These are phyloP conservation scores for rapeseed (Brassica napus) DNA, from an alignment of 345 rosid genomes.

Conservation along the genomic window DNA sequence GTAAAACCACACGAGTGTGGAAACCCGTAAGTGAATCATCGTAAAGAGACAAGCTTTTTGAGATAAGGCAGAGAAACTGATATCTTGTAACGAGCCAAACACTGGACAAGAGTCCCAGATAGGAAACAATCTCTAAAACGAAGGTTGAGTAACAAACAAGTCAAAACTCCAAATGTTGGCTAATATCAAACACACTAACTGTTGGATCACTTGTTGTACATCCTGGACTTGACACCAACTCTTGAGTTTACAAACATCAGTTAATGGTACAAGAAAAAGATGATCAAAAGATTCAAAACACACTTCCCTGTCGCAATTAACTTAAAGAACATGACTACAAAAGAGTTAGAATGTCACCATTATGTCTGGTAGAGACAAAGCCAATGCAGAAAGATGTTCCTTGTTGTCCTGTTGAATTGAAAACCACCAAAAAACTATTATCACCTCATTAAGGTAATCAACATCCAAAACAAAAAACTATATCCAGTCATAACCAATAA, in stretches of 20 bases:
- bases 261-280: constrained; percentile 28
- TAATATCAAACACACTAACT: constrained; percentile 20
- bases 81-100: too few species aligned
- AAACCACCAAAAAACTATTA: background rate
- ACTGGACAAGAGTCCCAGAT: constrained; percentile 2
- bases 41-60: constrained; percentile 38
- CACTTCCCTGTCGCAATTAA: background rate
- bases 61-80: constrained; percentile 10
- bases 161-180: constrained; percentile 15
- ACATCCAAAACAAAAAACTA: background rate
- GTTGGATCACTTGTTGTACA: constrained; percentile 62
- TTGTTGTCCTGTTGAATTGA: constrained; percentile 71
- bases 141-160: constrained; percentile 4
- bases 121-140: constrained; percentile 14
- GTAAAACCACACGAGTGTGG: constrained; percentile 26
- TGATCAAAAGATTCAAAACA: constrained; percentile 31
- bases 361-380: constrained; percentile 77
- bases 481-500: too few species aligned
- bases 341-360: constrained; percentile 51
- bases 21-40: constrained; percentile 37
- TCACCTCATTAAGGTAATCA: background rate
- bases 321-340: constrained; percentile 15
- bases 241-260: constrained; percentile 45
- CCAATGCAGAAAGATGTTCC: constrained; percentile 91
- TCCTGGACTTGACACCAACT: constrained; percentile 68